These are phyloP conservation scores for Exutisphaerella laricina DNA, from an alignment of 2,329 filamentous ascomycete genomes.

Conservation along the genomic window DNA sequence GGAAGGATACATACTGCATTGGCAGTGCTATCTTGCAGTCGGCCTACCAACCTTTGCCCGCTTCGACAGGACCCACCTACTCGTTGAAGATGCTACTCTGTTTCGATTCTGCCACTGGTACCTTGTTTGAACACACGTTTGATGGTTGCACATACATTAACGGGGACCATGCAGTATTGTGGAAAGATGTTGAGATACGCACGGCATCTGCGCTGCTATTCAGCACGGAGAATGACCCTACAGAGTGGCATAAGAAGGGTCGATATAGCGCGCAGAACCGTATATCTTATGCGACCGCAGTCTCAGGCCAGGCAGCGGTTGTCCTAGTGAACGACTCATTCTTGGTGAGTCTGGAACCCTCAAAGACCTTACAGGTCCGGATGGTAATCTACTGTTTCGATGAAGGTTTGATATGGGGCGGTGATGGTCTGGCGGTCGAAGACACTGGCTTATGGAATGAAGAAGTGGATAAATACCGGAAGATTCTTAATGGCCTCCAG, in stretches of 20 bases:
- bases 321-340: neutral
- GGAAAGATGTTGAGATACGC: neutral
- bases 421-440: neutral
- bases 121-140: neutral
- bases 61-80: neutral
- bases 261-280: neutral
- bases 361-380: too few relatives aligned
- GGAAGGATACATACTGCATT: neutral
- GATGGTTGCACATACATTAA: neutral
- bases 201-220: neutral
- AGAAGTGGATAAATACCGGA: neutral
- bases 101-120: neutral
- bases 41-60: neutral
- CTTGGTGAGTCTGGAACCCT: neutral
- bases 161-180: neutral
- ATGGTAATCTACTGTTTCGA: neutral
- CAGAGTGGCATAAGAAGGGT: neutral
- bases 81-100: slow-evolving; percentile 1
- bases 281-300: neutral
- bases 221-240: neutral
- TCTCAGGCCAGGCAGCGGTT: neutral
- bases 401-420: neutral
- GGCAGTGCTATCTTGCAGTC: neutral
- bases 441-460: neutral
- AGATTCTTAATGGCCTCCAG: too few relatives aligned